These are phyloP conservation scores for Metschnikowia vanudenii DNA, from an alignment of 805 yeast species.

Conservation along the genomic window DNA sequence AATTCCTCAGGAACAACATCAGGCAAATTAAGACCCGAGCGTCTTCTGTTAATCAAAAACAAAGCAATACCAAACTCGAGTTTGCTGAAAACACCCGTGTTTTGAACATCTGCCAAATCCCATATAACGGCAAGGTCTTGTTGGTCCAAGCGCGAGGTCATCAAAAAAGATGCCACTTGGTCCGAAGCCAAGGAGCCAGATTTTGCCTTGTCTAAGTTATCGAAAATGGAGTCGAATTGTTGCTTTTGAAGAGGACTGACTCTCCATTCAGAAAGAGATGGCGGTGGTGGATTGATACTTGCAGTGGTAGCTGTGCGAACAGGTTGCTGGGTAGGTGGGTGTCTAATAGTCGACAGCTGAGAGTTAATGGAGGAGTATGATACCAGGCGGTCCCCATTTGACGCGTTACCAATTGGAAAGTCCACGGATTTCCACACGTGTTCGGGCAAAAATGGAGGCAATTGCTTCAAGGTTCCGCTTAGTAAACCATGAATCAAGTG, in stretches of 20 bases:
- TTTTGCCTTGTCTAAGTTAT: slow-evolving; percentile 65
- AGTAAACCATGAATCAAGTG: slow-evolving; percentile 83
- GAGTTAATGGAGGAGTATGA: slow-evolving; percentile 34
- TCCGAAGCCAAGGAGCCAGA: slow-evolving; percentile 67
- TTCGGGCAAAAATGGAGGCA: slow-evolving; percentile 47
- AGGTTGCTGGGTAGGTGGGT: slow-evolving; percentile 16
- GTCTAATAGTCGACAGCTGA: slow-evolving; percentile 36
- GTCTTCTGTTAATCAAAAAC: slow-evolving; percentile 82
- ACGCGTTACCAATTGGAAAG: slow-evolving; percentile 32
- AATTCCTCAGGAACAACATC: slow-evolving; percentile 70
- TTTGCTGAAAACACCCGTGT: slow-evolving; percentile 75
- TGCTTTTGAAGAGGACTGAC: slow-evolving; percentile 65
- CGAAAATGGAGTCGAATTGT: slow-evolving; percentile 79
- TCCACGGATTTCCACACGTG: slow-evolving; percentile 38
- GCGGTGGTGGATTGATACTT: slow-evolving; percentile 16
- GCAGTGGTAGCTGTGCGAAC: slow-evolving; percentile 16
- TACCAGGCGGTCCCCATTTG: slow-evolving; percentile 25
- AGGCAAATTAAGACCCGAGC: slow-evolving; percentile 78
- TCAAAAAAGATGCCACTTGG: slow-evolving; percentile 84
- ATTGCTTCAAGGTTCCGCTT: slow-evolving; percentile 58
- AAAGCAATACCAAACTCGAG: slow-evolving; percentile 91
- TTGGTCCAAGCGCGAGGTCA: slow-evolving; percentile 83
- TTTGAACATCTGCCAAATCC: slow-evolving; percentile 91
- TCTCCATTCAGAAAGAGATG: slow-evolving; percentile 53
- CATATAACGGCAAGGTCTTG: slow-evolving; percentile 84